Percentiles rank a stretch among this genome's conserved stretches.
These are phyloP conservation scores for Zygosaccharomyces bailii DNA, from an alignment of 805 yeast species.

Conservation along the genomic window DNA sequence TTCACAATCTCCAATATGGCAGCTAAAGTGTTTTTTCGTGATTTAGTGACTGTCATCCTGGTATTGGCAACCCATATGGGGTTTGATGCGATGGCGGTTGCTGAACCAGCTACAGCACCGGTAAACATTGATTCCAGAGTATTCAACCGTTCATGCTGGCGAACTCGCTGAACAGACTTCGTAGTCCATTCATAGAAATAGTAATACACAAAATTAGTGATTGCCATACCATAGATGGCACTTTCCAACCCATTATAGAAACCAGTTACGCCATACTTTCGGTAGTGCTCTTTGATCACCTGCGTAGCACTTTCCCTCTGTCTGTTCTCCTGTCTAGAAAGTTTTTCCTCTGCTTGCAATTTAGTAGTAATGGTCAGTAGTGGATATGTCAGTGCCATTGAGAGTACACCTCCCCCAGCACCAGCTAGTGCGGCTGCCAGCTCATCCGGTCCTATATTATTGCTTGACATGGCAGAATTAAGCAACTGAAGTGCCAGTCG, in stretches of 20 bases:
- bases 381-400: conserved; percentile 88
- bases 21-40: conserved; percentile 46
- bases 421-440: conserved; percentile 92
- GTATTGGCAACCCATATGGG: conserved; percentile 97
- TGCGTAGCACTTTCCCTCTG: conserved; percentile 28
- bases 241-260: conserved; percentile 84
- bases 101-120: conserved; percentile 84
- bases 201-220: conserved; percentile 85
- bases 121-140: conserved; percentile 68
- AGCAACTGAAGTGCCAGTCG: no score
- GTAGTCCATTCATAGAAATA: conserved; percentile 80
- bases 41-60: conserved; percentile 63
- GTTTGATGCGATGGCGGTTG: conserved; percentile 76
- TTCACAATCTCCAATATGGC: conserved; percentile 60
- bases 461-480: conserved; percentile 12
- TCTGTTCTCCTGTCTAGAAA: conserved; percentile 22
- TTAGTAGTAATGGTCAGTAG: conserved; percentile 80
- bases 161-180: conserved; percentile 38
- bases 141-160: conserved; percentile 40
- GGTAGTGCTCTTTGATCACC: conserved; percentile 47
- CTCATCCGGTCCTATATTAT: conserved; percentile 19
- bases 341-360: conserved; percentile 54
- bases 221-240: conserved; percentile 79
- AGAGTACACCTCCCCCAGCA: conserved; percentile 86
- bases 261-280: conserved; percentile 61